Evolutionary conservation across 768 basidiomycete species (phyloP), one percentile per base, ranked within the genome.

Genomic region (Mrakia frigida): DNA sequence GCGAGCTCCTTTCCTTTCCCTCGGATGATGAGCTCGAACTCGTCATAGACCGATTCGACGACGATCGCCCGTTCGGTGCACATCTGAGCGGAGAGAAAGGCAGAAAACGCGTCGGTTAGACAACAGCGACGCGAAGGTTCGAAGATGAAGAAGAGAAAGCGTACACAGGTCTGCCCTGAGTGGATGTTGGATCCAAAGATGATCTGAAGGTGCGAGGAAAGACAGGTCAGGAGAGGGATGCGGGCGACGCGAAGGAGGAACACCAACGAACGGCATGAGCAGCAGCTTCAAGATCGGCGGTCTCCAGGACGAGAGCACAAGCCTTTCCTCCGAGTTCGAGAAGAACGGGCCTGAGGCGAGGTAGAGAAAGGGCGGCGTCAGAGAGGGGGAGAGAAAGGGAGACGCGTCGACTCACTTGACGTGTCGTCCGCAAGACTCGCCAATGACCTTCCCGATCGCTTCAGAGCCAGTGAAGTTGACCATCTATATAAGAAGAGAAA

Each of bases 211-310:
- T n/a, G n/a, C 3, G 9, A 25, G 56, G 33, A 25, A 70, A 69
- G 28, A 53, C 1, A 6, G 3, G 23, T 25, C 61, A 33, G 23
- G 1, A 41, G 43, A 18, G 35, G 28, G 39, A 39, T n/a, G n/a
- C n/a, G n/a, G n/a, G n/a, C n/a, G 33, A 23, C 5, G 13, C 7
- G 33, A 75, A 50, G 28, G 13, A 39, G 35, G n/a, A 23, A 18
- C 7, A 18, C 43, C 9, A n/a, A 79, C 81, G 59, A 35, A 81
- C 82, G 69, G 82, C 81, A 77, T 86, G 86, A 0, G 89, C 87
- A 0, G 89, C 89, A 59, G 87, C 83, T 14, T 84, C 80, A 35
- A 89, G 78, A 79, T 89, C 85, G 0, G 89, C 89, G 73, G 88
- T 87, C 13, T 81, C 81, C 14, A 84, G 78, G 10, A 85, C 83